These are phyloP conservation scores for Phytophthora sansomeana DNA, from an alignment of 352 stramenopile genomes.

Conservation along the genomic window DNA sequence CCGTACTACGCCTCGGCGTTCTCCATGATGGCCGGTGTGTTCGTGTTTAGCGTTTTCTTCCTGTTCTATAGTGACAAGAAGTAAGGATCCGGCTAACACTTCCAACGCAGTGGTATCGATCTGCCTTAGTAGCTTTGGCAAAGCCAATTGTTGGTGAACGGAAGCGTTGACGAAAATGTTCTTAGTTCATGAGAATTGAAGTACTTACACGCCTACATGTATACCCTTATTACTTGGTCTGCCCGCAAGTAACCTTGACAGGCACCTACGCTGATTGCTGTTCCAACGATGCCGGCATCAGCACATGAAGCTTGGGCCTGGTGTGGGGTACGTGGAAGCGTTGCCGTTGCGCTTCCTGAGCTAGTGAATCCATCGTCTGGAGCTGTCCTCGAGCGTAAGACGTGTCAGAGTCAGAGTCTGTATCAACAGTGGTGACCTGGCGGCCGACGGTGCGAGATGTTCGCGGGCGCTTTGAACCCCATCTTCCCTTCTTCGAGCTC, in stretches of 20 bases:
- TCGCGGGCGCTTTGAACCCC: conserved; percentile 30
- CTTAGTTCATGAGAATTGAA: neutral
- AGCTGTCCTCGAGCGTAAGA: conserved; percentile 4
- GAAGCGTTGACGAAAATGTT: neutral
- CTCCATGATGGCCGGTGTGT: conserved; percentile 92
- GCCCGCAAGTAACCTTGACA: no score
- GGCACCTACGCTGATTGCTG: conserved; percentile 34
- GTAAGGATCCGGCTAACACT: conserved; percentile 14
- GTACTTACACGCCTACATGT: neutral
- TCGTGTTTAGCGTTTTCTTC: conserved; percentile 92
- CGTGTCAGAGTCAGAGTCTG: conserved; percentile 19
- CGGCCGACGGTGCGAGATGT: conserved; percentile 20
- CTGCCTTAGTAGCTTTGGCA: neutral
- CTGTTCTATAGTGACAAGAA: conserved; percentile 86
- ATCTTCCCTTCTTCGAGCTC: conserved; percentile 13
- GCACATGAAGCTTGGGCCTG: conserved; percentile 15
- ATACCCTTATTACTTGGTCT: neutral
- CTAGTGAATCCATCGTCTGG: conserved; percentile 29
- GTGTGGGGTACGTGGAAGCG: conserved; percentile 18
- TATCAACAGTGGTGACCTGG: conserved; percentile 8
- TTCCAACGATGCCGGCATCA: conserved; percentile 29
- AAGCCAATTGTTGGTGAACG: neutral
- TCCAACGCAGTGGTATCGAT: neutral
- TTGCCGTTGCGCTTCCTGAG: conserved; percentile 31
- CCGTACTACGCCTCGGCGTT: conserved; percentile 94